Evolutionary conservation across 768 basidiomycete genomes (phyloP).

Genomic region (Fomitopsis serialis): DNA sequence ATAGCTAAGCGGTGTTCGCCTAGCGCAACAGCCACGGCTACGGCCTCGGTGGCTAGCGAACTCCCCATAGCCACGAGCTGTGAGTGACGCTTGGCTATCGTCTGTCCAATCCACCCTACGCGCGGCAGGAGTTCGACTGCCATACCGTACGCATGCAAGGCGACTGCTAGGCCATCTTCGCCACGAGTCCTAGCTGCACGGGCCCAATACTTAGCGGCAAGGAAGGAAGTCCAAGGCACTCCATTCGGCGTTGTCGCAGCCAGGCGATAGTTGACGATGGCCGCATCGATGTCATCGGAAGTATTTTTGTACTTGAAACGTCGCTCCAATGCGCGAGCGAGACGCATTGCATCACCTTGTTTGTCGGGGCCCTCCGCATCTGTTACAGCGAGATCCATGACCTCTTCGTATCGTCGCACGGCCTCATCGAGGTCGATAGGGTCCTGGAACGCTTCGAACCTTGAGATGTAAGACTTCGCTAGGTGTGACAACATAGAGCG

Average conservation of each 20-base stretch:
- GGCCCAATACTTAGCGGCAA: not conserved
- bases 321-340: not conserved
- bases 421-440: not conserved
- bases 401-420: not conserved
- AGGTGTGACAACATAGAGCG: not conserved
- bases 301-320: not conserved
- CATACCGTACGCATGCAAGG: not conserved
- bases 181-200: not conserved
- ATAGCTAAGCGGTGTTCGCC: constrained; percentile 10
- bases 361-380: not conserved
- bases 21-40: not conserved
- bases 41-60: not conserved
- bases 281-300: not conserved
- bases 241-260: not conserved
- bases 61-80: not conserved
- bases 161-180: not conserved
- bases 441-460: not conserved
- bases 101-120: not conserved
- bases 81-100: not conserved
- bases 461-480: not conserved
- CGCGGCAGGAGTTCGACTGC: not conserved
- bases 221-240: not conserved
- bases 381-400: not conserved
- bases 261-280: not conserved
- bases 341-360: not conserved